Evolutionary conservation across 163 green algal species (phyloP).

Genomic region (Chlamydomonas reinhardtii): DNA sequence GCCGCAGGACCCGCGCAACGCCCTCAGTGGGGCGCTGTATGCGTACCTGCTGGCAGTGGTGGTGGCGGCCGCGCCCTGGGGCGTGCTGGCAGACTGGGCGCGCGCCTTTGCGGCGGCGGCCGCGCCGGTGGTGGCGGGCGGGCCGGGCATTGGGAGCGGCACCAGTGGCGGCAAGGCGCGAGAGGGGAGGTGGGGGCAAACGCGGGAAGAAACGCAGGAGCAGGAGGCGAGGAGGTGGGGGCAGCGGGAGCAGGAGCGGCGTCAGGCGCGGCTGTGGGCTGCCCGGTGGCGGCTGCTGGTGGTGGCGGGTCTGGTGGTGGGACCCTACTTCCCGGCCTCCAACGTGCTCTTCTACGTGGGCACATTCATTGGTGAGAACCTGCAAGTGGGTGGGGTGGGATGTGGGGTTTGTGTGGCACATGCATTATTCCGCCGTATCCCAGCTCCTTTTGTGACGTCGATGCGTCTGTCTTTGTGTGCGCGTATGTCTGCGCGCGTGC

Average conservation of each 20-base stretch:
- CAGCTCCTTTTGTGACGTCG: too few species aligned
- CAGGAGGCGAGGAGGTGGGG: not conserved
- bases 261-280: slow-evolving; percentile 8
- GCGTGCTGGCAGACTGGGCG: slow-evolving; percentile 29
- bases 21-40: slow-evolving; percentile 68
- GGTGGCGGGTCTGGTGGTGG: slow-evolving; percentile 68
- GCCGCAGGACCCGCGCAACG: slow-evolving; percentile 74
- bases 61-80: slow-evolving; percentile 58
- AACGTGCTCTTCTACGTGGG: slow-evolving; percentile 91
- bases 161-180: not conserved
- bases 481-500: too few species aligned
- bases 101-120: not conserved
- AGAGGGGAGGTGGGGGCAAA: not conserved
- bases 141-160: too few species aligned
- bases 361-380: slow-evolving; percentile 87
- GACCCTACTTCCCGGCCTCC: slow-evolving; percentile 83
- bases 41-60: slow-evolving; percentile 36
- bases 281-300: slow-evolving; percentile 73
- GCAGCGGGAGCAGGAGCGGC: not conserved
- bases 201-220: not conserved
- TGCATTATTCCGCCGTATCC: too few species aligned
- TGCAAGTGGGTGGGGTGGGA: too few species aligned
- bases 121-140: not conserved
- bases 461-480: too few species aligned
- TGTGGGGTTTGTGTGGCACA: too few species aligned